phyloP scores from a whole-genome alignment of 2,329 filamentous ascomycete genomes.

The Apiospora pterosperma region DNA sequence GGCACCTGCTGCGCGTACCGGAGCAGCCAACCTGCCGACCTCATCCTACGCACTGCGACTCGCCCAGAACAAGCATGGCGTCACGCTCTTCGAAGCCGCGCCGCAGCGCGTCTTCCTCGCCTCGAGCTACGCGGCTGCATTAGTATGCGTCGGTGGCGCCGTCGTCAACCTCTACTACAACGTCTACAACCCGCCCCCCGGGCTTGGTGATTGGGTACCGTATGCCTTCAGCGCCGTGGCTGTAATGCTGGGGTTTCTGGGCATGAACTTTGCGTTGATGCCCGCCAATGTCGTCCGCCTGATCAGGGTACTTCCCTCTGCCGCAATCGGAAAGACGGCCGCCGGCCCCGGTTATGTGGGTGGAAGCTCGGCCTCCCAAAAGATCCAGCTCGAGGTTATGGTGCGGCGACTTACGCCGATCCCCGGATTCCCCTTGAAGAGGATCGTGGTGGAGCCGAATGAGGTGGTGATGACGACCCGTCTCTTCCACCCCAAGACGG shows the following conservation, averaged over 20 bases:
- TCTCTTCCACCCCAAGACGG: constrained; percentile 23
- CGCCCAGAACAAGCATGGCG: constrained; percentile 50
- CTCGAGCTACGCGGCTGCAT: constrained; percentile 54
- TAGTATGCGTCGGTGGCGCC: constrained; percentile 50
- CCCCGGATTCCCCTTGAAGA: constrained; percentile 44
- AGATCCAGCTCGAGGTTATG: constrained; percentile 49
- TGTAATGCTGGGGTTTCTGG: constrained; percentile 56
- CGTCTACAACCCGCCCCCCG: constrained; percentile 46
- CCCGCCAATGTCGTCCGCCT: constrained; percentile 54
- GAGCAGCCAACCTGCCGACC: constrained; percentile 21
- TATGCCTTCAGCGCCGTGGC: constrained; percentile 56
- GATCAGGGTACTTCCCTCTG: constrained; percentile 51
- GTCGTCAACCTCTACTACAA: constrained; percentile 48
- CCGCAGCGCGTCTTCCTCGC: constrained; percentile 62
- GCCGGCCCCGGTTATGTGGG: background rate
- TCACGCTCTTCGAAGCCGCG: constrained; percentile 62
- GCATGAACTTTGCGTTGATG: constrained; percentile 56
- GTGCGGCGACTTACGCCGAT: constrained; percentile 41
- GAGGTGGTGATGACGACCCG: constrained; percentile 34
- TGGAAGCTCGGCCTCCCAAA: constrained; percentile 5
- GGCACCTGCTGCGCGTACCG: background rate
- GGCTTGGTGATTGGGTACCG: constrained; percentile 54
- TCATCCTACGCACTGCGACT: constrained; percentile 49
- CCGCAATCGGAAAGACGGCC: constrained; percentile 11
- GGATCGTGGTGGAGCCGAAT: constrained; percentile 34